Evolutionary conservation across 176 grass and related monocot genomes (phyloP).

Genomic region (Pharus latifolius): DNA sequence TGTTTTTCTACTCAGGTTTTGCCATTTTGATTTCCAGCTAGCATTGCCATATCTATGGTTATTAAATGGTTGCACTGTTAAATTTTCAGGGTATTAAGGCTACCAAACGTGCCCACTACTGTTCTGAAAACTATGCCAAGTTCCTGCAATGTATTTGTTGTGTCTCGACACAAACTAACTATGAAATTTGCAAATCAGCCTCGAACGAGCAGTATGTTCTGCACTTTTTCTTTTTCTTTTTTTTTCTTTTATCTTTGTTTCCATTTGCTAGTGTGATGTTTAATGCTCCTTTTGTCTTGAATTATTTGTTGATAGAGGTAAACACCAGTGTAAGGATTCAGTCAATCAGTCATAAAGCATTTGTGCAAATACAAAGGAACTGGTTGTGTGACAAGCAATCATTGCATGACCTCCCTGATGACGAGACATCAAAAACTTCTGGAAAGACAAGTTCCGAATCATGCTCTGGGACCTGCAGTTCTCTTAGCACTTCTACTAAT

Average conservation of each 20-base stretch:
- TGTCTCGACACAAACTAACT: slow-evolving; percentile 40
- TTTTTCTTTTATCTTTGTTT: not conserved
- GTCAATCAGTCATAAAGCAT: slow-evolving; percentile 47
- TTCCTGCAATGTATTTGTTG: slow-evolving; percentile 70
- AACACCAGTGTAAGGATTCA: slow-evolving; percentile 9
- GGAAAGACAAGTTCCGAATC: slow-evolving; percentile 1
- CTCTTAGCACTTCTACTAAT: slow-evolving; percentile 16
- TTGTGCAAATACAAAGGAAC: slow-evolving; percentile 29
- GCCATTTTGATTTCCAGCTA: not conserved
- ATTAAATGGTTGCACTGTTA: slow-evolving; percentile 9
- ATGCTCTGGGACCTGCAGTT: slow-evolving; percentile 7
- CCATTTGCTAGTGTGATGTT: not conserved
- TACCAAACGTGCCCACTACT: slow-evolving; percentile 37
- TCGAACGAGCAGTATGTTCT: slow-evolving; percentile 32
- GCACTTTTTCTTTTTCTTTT: slow-evolving; percentile 9
- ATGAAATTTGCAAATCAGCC: slow-evolving; percentile 51
- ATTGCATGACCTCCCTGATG: slow-evolving; percentile 16
- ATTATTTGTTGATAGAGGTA: slow-evolving; percentile 32
- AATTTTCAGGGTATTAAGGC: slow-evolving; percentile 56
- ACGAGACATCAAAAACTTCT: slow-evolving; percentile 16
- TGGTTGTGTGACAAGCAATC: slow-evolving; percentile 34
- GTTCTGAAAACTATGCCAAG: slow-evolving; percentile 45
- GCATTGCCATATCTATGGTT: not conserved
- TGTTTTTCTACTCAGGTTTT: not conserved
- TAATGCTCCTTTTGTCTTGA: not conserved